A percentile compares a stretch with the other conserved stretches of the same genome.
Conservation (phyloP, 2,329 filamentous ascomycete species). For the Fusarium subtropicale region DNA sequence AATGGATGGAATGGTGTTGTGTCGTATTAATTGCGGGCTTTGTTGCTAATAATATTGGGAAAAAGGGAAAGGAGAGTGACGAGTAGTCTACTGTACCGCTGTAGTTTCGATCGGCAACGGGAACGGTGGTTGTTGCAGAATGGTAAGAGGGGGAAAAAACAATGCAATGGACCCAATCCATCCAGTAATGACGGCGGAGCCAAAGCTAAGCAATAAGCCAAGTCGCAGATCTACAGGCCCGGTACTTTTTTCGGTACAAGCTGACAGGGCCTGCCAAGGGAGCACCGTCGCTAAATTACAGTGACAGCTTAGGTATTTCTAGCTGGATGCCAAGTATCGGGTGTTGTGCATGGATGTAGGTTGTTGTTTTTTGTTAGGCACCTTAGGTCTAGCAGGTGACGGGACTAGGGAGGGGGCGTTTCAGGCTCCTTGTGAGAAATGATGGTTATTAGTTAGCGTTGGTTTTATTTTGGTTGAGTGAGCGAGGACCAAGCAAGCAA, state of each 20-base stretch:
- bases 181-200: constrained; percentile 10
- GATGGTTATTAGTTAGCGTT: constrained; percentile 20
- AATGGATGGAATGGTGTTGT: constrained; percentile 16
- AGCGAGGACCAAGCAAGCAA: not conserved
- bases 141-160: constrained; percentile 9
- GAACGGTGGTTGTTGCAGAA: constrained; percentile 37
- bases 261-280: constrained; percentile 7
- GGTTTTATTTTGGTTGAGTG: constrained; percentile 27
- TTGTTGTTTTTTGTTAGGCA: not conserved
- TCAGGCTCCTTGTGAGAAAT: constrained; percentile 32
- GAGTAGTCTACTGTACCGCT: not conserved
- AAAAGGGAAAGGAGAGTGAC: not conserved
- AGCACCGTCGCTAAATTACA: constrained; percentile 2
- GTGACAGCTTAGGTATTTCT: constrained; percentile 21
- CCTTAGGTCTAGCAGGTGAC: not conserved
- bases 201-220: constrained; percentile 46
- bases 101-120: constrained; percentile 37
- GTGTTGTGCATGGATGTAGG: constrained; percentile 22
- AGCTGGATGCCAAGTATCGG: constrained; percentile 15
- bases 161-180: not conserved
- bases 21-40: not conserved
- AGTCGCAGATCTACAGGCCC: constrained; percentile 45
- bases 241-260: constrained; percentile 29
- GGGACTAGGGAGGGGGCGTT: constrained; percentile 22
- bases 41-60: constrained; percentile 1